Evolutionary conservation across 805 yeast genomes (phyloP).

Genomic region (Grigorovia yakushimaensis): DNA sequence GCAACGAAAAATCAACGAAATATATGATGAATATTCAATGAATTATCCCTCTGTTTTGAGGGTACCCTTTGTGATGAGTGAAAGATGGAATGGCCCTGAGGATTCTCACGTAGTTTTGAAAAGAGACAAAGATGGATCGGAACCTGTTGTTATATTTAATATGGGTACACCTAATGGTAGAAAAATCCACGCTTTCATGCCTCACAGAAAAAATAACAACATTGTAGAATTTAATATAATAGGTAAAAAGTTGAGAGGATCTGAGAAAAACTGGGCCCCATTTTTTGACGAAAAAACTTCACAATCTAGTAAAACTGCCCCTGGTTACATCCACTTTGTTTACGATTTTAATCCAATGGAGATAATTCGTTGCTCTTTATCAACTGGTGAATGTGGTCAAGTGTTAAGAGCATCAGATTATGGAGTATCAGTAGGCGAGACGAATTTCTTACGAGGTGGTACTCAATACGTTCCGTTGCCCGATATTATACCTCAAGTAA

Average conservation of each 20-base stretch:
- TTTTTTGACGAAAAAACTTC: conserved; percentile 6
- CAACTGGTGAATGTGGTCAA: conserved; percentile 12
- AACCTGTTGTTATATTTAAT: conserved; percentile 13
- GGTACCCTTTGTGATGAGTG: conserved; percentile 4
- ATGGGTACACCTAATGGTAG: conserved; percentile 5
- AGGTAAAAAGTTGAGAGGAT: conserved; percentile 3
- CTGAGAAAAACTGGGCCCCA: conserved; percentile 12
- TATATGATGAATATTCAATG: conserved; percentile 7
- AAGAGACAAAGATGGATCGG: conserved; percentile 4
- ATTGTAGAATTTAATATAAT: conserved; percentile 3
- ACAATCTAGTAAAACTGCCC: conserved; percentile 12
- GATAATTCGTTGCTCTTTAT: conserved; percentile 15
- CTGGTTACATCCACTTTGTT: conserved; percentile 14
- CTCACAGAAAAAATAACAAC: conserved; percentile 10
- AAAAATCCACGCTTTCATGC: conserved; percentile 9
- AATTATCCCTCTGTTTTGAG: conserved; percentile 9
- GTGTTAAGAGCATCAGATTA: conserved; percentile 7
- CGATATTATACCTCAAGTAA: conserved; percentile 8
- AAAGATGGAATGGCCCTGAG: conserved; percentile 10
- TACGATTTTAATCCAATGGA: conserved; percentile 13
- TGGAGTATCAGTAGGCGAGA: conserved; percentile 1
- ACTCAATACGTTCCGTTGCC: conserved; percentile 15
- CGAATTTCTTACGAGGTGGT: conserved; percentile 8
- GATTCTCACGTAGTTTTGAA: conserved; percentile 10
- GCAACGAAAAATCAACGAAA: conserved; percentile 3